Conservation (phyloP, 2,329 filamentous ascomycete genomes). For the Aspergillus thermomutatus region DNA sequence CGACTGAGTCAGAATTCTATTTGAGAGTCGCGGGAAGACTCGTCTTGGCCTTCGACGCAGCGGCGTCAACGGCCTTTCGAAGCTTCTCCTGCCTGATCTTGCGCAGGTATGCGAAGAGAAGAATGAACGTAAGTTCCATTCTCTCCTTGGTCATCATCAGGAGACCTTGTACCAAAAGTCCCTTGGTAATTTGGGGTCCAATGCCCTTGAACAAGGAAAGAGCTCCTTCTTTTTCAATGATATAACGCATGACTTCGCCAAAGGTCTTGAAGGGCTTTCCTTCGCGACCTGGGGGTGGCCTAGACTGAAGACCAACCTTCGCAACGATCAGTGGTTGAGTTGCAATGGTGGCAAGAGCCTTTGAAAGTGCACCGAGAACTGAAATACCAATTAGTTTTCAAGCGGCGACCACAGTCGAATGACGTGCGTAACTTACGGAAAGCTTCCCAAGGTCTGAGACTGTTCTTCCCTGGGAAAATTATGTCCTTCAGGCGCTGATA, state of each 20-base stretch:
- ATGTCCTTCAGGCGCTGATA: conserved; percentile 82
- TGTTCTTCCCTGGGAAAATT: conserved; percentile 73
- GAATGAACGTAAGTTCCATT: conserved; percentile 82
- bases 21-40: conserved; percentile 48
- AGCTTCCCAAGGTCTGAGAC: conserved; percentile 77
- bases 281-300: conserved; percentile 75
- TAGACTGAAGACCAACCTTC: conserved; percentile 94
- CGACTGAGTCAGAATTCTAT: conserved; percentile 26
- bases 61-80: conserved; percentile 61
- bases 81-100: conserved; percentile 68
- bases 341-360: conserved; percentile 82
- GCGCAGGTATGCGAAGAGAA: conserved; percentile 78
- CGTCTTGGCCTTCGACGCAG: conserved; percentile 60
- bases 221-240: conserved; percentile 80
- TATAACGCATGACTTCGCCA: conserved; percentile 90
- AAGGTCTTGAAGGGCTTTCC: conserved; percentile 94
- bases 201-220: conserved; percentile 95
- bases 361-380: conserved; percentile 92
- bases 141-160: conserved; percentile 99
- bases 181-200: conserved; percentile 88
- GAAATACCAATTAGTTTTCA: conserved; percentile 13
- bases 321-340: conserved; percentile 97
- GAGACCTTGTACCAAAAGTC: conserved; percentile 87
- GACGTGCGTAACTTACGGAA: conserved; percentile 65
- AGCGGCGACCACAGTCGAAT: background rate